Conservation (phyloP, 768 basidiomycete genomes). For the Podaxis sp. region DNA sequence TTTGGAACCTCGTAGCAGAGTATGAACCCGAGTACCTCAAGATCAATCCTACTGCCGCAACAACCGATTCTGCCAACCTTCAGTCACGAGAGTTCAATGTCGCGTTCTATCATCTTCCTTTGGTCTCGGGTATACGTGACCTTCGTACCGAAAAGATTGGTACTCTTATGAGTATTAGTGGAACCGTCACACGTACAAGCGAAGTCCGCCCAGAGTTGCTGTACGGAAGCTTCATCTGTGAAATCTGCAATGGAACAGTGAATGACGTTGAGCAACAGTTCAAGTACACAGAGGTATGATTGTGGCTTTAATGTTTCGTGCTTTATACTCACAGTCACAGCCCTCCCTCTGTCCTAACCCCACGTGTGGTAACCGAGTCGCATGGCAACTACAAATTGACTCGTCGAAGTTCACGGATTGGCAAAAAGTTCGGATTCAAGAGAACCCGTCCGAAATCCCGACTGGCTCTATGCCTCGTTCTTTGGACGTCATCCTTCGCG, state of each 20-base stretch:
- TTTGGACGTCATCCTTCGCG: conserved; percentile 91
- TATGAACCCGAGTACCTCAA: conserved; percentile 95
- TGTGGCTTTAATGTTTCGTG: neutral
- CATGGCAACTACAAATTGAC: conserved; percentile 95
- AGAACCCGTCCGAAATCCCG: conserved; percentile 98
- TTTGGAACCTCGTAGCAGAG: conserved; percentile 85
- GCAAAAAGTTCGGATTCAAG: conserved; percentile 99
- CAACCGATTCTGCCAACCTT: conserved; percentile 83
- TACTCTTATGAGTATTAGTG: conserved; percentile 91
- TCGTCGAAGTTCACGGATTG: conserved; percentile 97
- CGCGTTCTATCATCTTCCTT: conserved; percentile 92
- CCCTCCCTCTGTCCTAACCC: conserved; percentile 93
- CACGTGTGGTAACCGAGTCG: conserved; percentile 85
- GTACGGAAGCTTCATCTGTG: conserved; percentile 91
- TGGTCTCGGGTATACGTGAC: conserved; percentile 94
- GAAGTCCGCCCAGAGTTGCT: conserved; percentile 96
- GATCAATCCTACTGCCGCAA: conserved; percentile 86
- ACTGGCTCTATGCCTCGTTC: conserved; percentile 98
- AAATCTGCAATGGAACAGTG: conserved; percentile 82
- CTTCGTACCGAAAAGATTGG: conserved; percentile 93
- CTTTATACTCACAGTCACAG: conserved; percentile 38
- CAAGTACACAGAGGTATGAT: conserved; percentile 92
- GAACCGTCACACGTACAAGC: conserved; percentile 95
- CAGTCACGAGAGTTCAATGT: conserved; percentile 93
- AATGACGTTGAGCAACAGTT: conserved; percentile 98